A percentile compares a stretch with the other conserved stretches of the same genome.
Conservation (phyloP, 2,329 filamentous ascomycete genomes). For the Neofusicoccum sp. region DNA sequence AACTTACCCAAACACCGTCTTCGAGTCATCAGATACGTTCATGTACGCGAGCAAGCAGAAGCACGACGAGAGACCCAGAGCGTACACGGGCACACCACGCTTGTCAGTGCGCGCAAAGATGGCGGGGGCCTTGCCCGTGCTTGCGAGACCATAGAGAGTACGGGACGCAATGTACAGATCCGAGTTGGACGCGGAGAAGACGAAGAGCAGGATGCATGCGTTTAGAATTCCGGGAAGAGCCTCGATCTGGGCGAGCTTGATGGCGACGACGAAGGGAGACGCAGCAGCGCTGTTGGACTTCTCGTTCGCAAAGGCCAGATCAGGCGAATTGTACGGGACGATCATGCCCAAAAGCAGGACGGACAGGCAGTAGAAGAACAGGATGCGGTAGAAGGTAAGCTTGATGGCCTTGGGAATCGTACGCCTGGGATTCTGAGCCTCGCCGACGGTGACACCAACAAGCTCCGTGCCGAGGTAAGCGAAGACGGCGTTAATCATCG, state of each 20-base stretch:
- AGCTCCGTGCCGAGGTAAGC: constrained; percentile 76
- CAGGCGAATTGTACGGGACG: constrained; percentile 68
- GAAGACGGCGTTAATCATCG: constrained; percentile 76
- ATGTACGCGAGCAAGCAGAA: constrained; percentile 70
- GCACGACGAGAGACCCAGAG: constrained; percentile 62
- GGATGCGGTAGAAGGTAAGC: constrained; percentile 79
- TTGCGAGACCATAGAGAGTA: constrained; percentile 72
- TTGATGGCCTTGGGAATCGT: constrained; percentile 78
- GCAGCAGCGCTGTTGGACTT: constrained; percentile 59
- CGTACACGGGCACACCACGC: constrained; percentile 70
- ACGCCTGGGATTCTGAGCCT: constrained; percentile 77
- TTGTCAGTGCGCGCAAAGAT: constrained; percentile 73
- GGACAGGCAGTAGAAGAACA: constrained; percentile 76
- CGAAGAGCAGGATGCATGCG: constrained; percentile 73
- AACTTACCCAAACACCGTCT: constrained; percentile 42
- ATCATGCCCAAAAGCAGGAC: constrained; percentile 77
- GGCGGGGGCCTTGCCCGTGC: constrained; percentile 70
- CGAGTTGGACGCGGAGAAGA: constrained; percentile 76
- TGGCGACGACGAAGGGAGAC: constrained; percentile 76
- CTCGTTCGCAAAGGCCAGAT: constrained; percentile 62
- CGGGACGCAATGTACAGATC: constrained; percentile 76
- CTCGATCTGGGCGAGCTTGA: constrained; percentile 64
- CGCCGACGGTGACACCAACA: constrained; percentile 76
- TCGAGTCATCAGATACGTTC: constrained; percentile 39
- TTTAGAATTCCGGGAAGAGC: constrained; percentile 70